phyloP scores from a whole-genome alignment of 306 rosid species.

The Cucumis cinereus region DNA sequence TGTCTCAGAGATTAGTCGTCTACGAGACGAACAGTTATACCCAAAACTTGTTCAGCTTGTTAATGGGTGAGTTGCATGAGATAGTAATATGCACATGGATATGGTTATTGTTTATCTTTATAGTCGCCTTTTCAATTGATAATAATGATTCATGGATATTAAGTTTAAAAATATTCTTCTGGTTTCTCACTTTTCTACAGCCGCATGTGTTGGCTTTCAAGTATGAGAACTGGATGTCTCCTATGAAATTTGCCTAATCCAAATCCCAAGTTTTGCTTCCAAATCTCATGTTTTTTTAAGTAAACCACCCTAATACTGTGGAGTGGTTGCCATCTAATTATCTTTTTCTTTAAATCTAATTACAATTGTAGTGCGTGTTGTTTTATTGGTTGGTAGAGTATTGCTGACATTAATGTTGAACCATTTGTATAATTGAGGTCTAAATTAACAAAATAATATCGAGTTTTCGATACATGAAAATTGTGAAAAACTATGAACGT shows the following conservation, averaged over 20 bases:
- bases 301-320: neutral
- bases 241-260: neutral
- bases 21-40: constrained; percentile 75
- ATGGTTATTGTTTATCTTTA: neutral
- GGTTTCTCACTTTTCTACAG: neutral
- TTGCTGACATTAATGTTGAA: neutral
- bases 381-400: neutral
- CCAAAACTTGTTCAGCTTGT: constrained; percentile 84
- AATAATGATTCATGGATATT: neutral
- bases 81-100: neutral
- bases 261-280: neutral
- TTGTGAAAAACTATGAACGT: neutral
- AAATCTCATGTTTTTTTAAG: neutral
- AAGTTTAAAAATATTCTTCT: neutral
- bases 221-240: neutral
- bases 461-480: neutral
- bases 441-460: neutral
- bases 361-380: neutral
- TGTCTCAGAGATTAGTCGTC: constrained; percentile 71
- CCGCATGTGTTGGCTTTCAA: neutral
- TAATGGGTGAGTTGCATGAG: constrained; percentile 40
- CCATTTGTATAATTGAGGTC: neutral
- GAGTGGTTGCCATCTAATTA: neutral
- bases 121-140: neutral
- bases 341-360: neutral